Base-by-base conservation (phyloP, 208 protist species). In the Phytomonas serpens region DNA sequence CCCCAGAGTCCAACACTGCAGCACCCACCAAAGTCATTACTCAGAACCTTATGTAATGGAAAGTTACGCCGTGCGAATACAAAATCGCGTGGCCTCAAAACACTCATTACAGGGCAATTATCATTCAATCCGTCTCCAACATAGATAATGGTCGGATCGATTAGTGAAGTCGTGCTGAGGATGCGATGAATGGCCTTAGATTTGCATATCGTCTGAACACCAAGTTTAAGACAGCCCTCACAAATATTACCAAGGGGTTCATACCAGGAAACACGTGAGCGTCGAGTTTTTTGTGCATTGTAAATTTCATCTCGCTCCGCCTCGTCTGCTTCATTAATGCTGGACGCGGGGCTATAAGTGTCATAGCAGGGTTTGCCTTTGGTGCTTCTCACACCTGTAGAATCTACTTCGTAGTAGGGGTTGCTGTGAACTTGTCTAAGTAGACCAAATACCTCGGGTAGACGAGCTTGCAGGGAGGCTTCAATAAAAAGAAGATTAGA, bases 201-300 rank as follows among this genome's bases (percentile, higher is more conserved):
- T 74, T 96, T 96, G 74, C 90, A 94, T 85, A 96, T 96, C 77
- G 93, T 92, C 32, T 85, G 88, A 69, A 84, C 87, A 11, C 77
- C 72, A 19, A 72, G 67, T 14, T 57, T 47, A 51, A 75, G 67
- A 72, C 90, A 96, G 77, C 72, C 82, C 36, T 62, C 52, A 74
- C 90, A 96, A 52, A 79, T 64, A 73, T 93, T 85, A 11, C 87
- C 85, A 27, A 81, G 40, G 19, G 82, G 80, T 77, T 96, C 90
- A 69, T 96, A 93, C 88, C 90, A 93, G 70, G 67, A 69, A 34
- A 96, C 40, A 31, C 86, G 86, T 32, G 81, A 93, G 37, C 75
- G 73, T 36, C 88, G 86, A 34, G 38, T 62, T 68, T 40, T 23
- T 42, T 68, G 51, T 14, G 72, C 72, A 77, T 89, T 88, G 79